Evolutionary conservation across 2,329 filamentous ascomycete species (phyloP).

Genomic region (Ceratocystis destructans): DNA sequence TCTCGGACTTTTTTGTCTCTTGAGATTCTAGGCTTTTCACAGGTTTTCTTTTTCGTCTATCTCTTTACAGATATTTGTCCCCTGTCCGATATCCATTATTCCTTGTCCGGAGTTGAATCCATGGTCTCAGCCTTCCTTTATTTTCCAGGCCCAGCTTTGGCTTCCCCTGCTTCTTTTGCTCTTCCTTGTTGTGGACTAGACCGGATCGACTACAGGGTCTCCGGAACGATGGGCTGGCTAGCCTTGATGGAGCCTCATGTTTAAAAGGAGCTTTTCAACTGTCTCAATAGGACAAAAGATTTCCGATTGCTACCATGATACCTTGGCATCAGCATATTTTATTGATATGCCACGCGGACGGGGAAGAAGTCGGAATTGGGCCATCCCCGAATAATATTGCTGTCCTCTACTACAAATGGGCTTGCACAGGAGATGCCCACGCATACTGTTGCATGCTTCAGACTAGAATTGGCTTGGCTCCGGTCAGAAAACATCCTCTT

Average conservation of each 20-base stretch:
- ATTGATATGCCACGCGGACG: background rate
- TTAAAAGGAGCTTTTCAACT: background rate
- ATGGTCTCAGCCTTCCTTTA: background rate
- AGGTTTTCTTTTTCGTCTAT: background rate
- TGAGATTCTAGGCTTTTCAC: background rate
- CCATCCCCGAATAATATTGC: background rate
- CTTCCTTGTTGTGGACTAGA: conserved; percentile 1
- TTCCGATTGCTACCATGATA: background rate
- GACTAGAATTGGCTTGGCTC: background rate
- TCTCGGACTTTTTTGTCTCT: background rate
- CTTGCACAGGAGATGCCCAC: background rate
- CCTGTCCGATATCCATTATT: background rate
- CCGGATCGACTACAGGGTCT: background rate
- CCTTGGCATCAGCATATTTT: background rate
- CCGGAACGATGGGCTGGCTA: background rate
- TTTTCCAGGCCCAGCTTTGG: background rate
- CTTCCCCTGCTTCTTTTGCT: background rate
- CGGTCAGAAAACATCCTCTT: background rate
- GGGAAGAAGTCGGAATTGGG: background rate
- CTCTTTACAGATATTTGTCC: background rate
- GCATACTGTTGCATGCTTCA: background rate
- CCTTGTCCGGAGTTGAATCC: background rate
- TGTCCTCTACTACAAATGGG: background rate
- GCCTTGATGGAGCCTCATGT: background rate
- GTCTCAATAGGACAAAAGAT: background rate